phyloP scores from a whole-genome alignment of 345 rosid species.

The Brassica rapa region DNA sequence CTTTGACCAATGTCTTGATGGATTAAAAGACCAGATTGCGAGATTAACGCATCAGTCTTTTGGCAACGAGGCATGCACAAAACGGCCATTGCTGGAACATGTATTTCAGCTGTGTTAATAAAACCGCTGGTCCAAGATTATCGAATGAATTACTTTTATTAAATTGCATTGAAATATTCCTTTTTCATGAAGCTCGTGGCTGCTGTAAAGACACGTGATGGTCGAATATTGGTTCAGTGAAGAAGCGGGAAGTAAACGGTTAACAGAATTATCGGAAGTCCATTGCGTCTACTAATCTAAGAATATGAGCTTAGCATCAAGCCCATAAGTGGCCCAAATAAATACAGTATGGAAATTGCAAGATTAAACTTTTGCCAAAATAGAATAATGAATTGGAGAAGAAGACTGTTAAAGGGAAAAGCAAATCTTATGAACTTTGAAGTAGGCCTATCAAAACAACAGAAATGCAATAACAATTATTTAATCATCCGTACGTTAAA shows the following conservation, averaged over 20 bases:
- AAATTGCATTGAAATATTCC: not conserved
- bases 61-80: constrained; percentile 79
- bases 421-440: not conserved
- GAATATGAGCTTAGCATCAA: not conserved
- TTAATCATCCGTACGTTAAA: not conserved
- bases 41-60: constrained; percentile 83
- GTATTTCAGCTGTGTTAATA: constrained; percentile 92
- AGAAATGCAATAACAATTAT: not conserved
- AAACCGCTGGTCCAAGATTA: constrained; percentile 67
- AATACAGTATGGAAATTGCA: not conserved
- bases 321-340: constrained; percentile 26
- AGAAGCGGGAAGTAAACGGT: constrained; percentile 42
- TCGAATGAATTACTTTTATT: not conserved
- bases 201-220: constrained; percentile 55
- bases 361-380: not conserved
- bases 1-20: constrained; percentile 96
- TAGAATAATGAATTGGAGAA: not conserved
- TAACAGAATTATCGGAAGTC: constrained; percentile 27
- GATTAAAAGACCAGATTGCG: constrained; percentile 87
- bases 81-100: constrained; percentile 69
- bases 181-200: constrained; percentile 54
- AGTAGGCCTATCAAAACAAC: not conserved
- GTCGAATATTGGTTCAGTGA: not conserved
- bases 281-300: not conserved
- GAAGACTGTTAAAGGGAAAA: not conserved